Evolutionary conservation across 805 yeast genomes (phyloP), one percentile per base, ranked within the genome.

Genomic region (Candida vartiovaarae): DNA sequence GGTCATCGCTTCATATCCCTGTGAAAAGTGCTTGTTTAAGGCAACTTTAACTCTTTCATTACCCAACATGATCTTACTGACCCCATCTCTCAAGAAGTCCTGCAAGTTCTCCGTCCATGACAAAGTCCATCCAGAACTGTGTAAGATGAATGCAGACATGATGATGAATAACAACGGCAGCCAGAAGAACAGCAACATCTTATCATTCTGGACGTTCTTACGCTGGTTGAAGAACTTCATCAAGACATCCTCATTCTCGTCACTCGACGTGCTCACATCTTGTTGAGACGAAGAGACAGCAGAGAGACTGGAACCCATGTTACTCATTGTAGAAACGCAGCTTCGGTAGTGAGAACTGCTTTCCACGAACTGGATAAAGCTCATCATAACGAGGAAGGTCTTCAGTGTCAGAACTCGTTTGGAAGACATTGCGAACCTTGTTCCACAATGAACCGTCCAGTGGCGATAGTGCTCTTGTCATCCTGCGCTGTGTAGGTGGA

Each of bases 161-260:
- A 81, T 62, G 30, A 85, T 59, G 23, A 82, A 53, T 41, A 87
- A 65, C 33, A 85, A 73, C 10, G 97, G 97, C 45, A 89, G 65
- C 97, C 97, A 90, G 73, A 90, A 89, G 61, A 90, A 86, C 48
- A 87, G 66, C 50, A 90, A 70, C 86, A 88, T 83, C 57, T 78
- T 82, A 63, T 90, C 97, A 55, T 87, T 84, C 53, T 65, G 66
- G 45, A 75, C 66, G 40, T 69, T 71, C 52, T 67, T 68, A 47
- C 68, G 68, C 48, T 70, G 70, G 49, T 64, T 67, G 56, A 67
- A 67, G 50, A 67, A 66, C 48, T 59, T 57, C 52, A 62, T 63
- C 38, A 66, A 61, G 36, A 60, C 56, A 27, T 60, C 62, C 39
- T 67, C 73, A n/a, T 47, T 35, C 36, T 42, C 46, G 10, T 49